These are phyloP conservation scores for Jatropha curcas DNA, from an alignment of 345 rosid genomes.

Conservation along the genomic window DNA sequence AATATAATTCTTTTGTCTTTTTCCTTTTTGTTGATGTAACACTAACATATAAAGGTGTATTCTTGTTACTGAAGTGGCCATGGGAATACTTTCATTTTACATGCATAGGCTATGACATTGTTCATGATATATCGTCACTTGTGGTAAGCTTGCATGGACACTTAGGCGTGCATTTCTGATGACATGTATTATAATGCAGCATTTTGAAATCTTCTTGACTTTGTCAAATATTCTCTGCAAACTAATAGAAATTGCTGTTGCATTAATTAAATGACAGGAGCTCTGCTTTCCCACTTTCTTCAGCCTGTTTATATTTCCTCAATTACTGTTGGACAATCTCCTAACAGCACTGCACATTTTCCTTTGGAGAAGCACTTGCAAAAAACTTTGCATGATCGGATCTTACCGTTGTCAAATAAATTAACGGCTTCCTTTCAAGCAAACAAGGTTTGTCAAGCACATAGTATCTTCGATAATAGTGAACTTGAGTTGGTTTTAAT, in stretches of 20 bases:
- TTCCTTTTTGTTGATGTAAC: background rate
- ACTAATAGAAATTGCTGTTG: background rate
- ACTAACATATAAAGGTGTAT: background rate
- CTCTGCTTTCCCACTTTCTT: conserved; percentile 68
- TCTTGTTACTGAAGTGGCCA: background rate
- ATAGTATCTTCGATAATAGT: conserved; percentile 12
- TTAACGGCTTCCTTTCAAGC: conserved; percentile 46
- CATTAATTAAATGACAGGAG: conserved; percentile 48
- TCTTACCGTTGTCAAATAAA: conserved; percentile 44
- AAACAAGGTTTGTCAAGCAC: conserved; percentile 56
- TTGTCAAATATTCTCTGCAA: background rate
- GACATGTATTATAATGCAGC: background rate
- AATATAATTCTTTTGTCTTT: too few species aligned
- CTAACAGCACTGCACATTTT: conserved; percentile 37
- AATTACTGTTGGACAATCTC: conserved; percentile 62
- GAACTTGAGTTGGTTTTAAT: background rate
- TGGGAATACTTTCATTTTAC: background rate
- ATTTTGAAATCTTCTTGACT: background rate
- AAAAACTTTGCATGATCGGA: conserved; percentile 55
- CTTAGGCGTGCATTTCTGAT: conserved; percentile 1
- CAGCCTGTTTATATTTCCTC: conserved; percentile 77
- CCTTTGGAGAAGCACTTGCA: conserved; percentile 48
- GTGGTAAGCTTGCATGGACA: background rate
- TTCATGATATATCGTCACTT: background rate
- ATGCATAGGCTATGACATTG: background rate